Base-by-base conservation (phyloP, 2,329 filamentous ascomycete genomes). In the Aspergillus aculeatinus region DNA sequence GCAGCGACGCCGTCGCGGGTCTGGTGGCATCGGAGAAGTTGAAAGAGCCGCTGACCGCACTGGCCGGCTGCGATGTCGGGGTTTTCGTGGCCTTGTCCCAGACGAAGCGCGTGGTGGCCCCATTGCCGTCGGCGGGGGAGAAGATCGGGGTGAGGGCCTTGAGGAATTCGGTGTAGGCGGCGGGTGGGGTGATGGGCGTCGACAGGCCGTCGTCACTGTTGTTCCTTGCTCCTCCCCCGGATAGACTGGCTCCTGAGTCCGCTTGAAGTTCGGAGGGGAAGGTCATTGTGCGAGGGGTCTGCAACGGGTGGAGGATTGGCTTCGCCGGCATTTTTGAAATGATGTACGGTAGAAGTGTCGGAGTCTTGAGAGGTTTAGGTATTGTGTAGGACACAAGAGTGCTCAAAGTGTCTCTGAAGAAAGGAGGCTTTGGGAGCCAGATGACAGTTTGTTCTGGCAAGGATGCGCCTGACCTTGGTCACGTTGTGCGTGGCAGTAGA, bases 81-180 rank as follows among this genome's bases (percentile, higher is more conserved):
- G 27, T 75, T 70, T 16, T 75, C 74, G 48, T 72, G 69, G 5
- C 48, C 39, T 63, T 68, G 52, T 74, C 70, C 31, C 71, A 68
- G 21, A 63, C 68, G 51, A 72, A 72, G 48, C 81, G 81, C 47
- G 76, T 72, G 64, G 84, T 83, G 68, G 82, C 82, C 60, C 80
- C 79, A 54, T 80, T 79, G 47, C 87, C 84, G 51, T 85, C 81
- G 51, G 85, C 78, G 9, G 90, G 90, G 72, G 87, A 86, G 60
- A 92, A 82, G 19, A 89, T 81, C 0, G 85, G 85, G 1, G 85
- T 89, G 78, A 96, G 87, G 61, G 88, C 87, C 78, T 92, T 94
- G 64, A 98, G 87, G 73, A 97, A 98, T 72, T 98, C 92, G 67
- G 91, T 89, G 74, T 98, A 98, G 60, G 94, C 93, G 23, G 85